Evolutionary conservation across 2,329 filamentous ascomycete species (phyloP).

Genomic region (Colletotrichum sp.): DNA sequence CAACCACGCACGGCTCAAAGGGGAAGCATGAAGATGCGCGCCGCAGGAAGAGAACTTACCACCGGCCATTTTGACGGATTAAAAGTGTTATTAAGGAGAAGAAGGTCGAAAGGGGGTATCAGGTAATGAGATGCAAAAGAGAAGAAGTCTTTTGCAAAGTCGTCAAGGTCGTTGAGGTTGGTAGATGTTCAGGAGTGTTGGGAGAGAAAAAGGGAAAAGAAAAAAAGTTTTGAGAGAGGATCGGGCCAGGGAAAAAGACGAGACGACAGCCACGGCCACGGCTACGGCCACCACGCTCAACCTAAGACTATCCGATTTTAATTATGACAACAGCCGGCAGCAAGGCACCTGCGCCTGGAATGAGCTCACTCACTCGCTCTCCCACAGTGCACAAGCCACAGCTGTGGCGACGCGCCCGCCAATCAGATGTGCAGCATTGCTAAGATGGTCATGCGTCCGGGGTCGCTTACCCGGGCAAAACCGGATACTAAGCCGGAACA

Average conservation of each 20-base stretch:
- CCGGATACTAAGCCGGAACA: conserved; percentile 18
- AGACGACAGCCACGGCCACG: conserved; percentile 20
- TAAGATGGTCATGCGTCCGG: conserved; percentile 14
- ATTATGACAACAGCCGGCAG: conserved; percentile 44
- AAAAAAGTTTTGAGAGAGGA: conserved; percentile 26
- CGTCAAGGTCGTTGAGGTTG: conserved; percentile 16
- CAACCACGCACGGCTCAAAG: conserved; percentile 3
- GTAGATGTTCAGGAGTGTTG: background rate
- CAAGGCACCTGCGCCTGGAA: conserved; percentile 20
- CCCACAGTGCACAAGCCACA: conserved; percentile 33
- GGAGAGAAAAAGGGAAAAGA: background rate
- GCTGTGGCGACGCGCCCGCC: conserved; percentile 32
- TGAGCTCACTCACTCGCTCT: conserved; percentile 30
- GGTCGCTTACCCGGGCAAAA: conserved; percentile 19
- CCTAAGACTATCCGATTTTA: conserved; percentile 35
- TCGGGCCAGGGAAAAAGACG: conserved; percentile 27
- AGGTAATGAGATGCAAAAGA: conserved; percentile 24
- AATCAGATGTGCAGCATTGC: conserved; percentile 36
- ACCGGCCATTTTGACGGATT: conserved; percentile 45
- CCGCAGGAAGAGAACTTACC: conserved; percentile 40
- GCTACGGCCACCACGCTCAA: conserved; percentile 13
- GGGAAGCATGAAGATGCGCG: background rate
- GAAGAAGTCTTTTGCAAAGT: conserved; percentile 21
- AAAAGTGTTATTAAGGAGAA: conserved; percentile 14
- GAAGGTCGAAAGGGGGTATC: conserved; percentile 26